Percentiles rank a stretch among this genome's conserved stretches.
These are phyloP conservation scores for Leccinum boreale DNA, from an alignment of 768 basidiomycete species.

Conservation along the genomic window DNA sequence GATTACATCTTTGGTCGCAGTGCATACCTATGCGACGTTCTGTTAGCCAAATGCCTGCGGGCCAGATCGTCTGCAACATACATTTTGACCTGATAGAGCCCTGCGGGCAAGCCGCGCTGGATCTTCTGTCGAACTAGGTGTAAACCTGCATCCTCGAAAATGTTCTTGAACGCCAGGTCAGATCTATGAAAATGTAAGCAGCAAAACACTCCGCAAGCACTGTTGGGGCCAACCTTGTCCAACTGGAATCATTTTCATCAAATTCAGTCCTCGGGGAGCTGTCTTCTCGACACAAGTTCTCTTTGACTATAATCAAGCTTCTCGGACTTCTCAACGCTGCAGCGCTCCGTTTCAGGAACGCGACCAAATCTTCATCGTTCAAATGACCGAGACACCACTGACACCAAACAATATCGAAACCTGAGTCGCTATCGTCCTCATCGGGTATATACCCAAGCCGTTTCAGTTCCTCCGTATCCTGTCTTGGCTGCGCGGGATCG, in stretches of 20 bases:
- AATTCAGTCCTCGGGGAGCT: constrained; percentile 56
- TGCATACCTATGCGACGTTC: constrained; percentile 22
- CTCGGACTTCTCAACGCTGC: constrained; percentile 51
- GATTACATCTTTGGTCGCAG: constrained; percentile 13
- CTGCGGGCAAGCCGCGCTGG: constrained; percentile 81
- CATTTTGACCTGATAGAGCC: constrained; percentile 86
- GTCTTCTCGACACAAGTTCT: constrained; percentile 74
- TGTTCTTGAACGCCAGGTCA: constrained; percentile 72
- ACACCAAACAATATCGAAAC: constrained; percentile 92
- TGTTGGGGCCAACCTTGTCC: constrained; percentile 67
- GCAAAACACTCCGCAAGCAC: background rate
- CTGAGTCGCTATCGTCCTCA: constrained; percentile 50
- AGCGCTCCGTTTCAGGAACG: constrained; percentile 66
- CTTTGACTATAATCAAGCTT: constrained; percentile 84
- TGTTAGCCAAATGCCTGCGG: constrained; percentile 7
- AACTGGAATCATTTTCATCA: constrained; percentile 85
- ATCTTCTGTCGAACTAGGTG: constrained; percentile 67
- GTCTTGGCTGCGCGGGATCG: constrained; percentile 55
- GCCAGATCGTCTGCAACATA: constrained; percentile 31
- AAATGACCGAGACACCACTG: constrained; percentile 97
- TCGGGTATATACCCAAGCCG: constrained; percentile 65
- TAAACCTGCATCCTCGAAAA: constrained; percentile 75
- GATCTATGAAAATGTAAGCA: constrained; percentile 50
- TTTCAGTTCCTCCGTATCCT: constrained; percentile 46
- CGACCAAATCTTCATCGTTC: constrained; percentile 68